A percentile compares a stretch with the other conserved stretches of the same genome.
These are phyloP conservation scores for Fusarium beomiforme DNA, from an alignment of 2,329 filamentous ascomycete species.

Conservation along the genomic window DNA sequence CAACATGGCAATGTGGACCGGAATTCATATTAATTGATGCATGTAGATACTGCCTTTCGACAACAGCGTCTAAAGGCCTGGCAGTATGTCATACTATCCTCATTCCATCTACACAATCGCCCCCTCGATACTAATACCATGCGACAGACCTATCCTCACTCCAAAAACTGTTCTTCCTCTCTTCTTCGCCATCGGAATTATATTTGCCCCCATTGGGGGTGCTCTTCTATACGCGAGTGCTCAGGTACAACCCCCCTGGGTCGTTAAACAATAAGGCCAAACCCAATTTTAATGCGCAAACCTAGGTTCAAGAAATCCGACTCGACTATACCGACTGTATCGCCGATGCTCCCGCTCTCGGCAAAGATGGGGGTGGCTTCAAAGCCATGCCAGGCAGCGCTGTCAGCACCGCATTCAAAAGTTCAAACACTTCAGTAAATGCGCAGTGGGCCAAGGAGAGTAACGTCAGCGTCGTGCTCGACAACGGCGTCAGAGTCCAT, in stretches of 20 bases:
- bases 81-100: slow-evolving; percentile 73
- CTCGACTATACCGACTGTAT: slow-evolving; percentile 90
- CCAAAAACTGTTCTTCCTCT: slow-evolving; percentile 92
- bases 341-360: slow-evolving; percentile 59
- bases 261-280: not conserved
- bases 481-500: slow-evolving; percentile 46
- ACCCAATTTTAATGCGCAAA: slow-evolving; percentile 15
- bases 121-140: slow-evolving; percentile 49
- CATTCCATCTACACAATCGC: slow-evolving; percentile 5
- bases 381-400: slow-evolving; percentile 64
- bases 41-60: slow-evolving; percentile 89
- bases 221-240: slow-evolving; percentile 86
- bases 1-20: not conserved
- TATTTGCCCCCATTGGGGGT: slow-evolving; percentile 93
- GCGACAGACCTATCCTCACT: slow-evolving; percentile 84
- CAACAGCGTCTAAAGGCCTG: slow-evolving; percentile 98
- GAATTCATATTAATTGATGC: slow-evolving; percentile 30
- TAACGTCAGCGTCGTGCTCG: slow-evolving; percentile 49
- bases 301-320: slow-evolving; percentile 85
- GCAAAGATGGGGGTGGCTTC: slow-evolving; percentile 48
- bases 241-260: slow-evolving; percentile 60
- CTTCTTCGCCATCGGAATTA: slow-evolving; percentile 89
- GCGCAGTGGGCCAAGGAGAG: slow-evolving; percentile 56
- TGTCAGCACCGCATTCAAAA: slow-evolving; percentile 78
- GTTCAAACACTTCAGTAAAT: slow-evolving; percentile 52